A percentile compares a stretch with the other conserved stretches of the same genome.
Evolutionary conservation across 768 basidiomycete genomes (phyloP).

Genomic region (Grammothele lineata): DNA sequence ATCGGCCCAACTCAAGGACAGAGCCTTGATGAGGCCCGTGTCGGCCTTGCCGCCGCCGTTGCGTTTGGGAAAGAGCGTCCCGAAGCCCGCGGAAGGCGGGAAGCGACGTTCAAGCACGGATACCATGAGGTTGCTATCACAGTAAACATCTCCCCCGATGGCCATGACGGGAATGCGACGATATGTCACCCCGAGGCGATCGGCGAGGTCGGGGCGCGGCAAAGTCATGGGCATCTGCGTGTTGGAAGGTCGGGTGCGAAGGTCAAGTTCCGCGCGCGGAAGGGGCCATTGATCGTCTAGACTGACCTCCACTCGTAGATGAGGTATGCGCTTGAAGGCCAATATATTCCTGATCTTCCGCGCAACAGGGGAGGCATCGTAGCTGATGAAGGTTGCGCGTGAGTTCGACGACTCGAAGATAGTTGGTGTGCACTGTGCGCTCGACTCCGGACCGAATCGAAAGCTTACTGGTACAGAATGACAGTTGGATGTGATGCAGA

Average conservation of each 20-base stretch:
- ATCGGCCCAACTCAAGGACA: slow-evolving; percentile 44
- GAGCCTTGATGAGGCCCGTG: slow-evolving; percentile 45
- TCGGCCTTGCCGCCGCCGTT: slow-evolving; percentile 39
- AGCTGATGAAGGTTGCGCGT: too few species aligned
- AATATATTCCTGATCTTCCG: slow-evolving; percentile 50
- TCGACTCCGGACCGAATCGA: too few species aligned
- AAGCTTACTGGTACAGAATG: too few species aligned
- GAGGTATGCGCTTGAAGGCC: slow-evolving; percentile 43
- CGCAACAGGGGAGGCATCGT: slow-evolving; percentile 49
- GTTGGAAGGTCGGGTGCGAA: too few species aligned
- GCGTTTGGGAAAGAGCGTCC: slow-evolving; percentile 43
- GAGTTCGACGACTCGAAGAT: too few species aligned
- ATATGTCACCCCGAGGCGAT: slow-evolving; percentile 47
- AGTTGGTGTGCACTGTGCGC: too few species aligned
- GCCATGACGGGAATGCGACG: slow-evolving; percentile 57
- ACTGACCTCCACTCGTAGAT: slow-evolving; percentile 44
- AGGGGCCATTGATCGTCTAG: not conserved
- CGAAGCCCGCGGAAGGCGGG: slow-evolving; percentile 40
- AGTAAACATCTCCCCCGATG: slow-evolving; percentile 59
- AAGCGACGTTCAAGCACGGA: slow-evolving; percentile 51
- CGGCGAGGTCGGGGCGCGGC: slow-evolving; percentile 54
- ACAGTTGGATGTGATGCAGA: too few species aligned
- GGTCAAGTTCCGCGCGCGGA: not conserved
- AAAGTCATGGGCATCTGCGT: slow-evolving; percentile 44
- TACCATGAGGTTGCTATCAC: slow-evolving; percentile 53